Evolutionary conservation across 345 rosid genomes (phyloP).

Genomic region (Dipteronia sinensis): DNA sequence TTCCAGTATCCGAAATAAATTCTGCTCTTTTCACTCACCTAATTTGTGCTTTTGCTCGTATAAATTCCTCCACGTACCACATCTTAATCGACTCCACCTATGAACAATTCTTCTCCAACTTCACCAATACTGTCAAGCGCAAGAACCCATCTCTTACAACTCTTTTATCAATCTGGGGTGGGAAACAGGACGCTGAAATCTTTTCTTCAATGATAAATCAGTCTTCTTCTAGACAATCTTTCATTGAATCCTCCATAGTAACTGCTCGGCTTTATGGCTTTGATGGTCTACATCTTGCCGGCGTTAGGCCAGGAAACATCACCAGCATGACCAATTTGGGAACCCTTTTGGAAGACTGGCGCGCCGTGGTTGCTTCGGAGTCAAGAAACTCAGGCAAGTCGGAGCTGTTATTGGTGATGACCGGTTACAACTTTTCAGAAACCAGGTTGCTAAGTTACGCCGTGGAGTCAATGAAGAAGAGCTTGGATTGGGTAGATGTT

Average conservation of each 20-base stretch:
- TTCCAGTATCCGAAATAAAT: too few relatives aligned
- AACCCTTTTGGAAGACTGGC: constrained; percentile 36
- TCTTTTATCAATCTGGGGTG: constrained; percentile 19
- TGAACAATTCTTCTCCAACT: constrained; percentile 21
- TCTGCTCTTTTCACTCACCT: too few relatives aligned
- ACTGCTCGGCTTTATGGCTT: constrained; percentile 30
- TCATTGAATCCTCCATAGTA: constrained; percentile 24
- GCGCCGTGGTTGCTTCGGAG: constrained; percentile 25
- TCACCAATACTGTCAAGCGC: constrained; percentile 21
- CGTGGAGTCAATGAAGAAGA: constrained; percentile 18
- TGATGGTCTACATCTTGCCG: constrained; percentile 34
- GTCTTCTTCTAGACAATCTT: constrained; percentile 15
- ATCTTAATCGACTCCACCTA: constrained; percentile 7
- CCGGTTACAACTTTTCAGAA: background rate
- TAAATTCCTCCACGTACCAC: background rate
- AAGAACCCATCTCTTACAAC: constrained; percentile 25
- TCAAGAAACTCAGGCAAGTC: constrained; percentile 19
- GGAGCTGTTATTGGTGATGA: constrained; percentile 25
- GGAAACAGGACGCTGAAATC: background rate
- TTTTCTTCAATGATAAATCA: constrained; percentile 20
- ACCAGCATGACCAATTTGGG: constrained; percentile 28
- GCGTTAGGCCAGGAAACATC: constrained; percentile 12
- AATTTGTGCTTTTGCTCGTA: too few relatives aligned
- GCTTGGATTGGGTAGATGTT: constrained; percentile 31
- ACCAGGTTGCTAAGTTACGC: constrained; percentile 20